phyloP scores from a whole-genome alignment of 345 rosid genomes.

The Sisymbrium irio region DNA sequence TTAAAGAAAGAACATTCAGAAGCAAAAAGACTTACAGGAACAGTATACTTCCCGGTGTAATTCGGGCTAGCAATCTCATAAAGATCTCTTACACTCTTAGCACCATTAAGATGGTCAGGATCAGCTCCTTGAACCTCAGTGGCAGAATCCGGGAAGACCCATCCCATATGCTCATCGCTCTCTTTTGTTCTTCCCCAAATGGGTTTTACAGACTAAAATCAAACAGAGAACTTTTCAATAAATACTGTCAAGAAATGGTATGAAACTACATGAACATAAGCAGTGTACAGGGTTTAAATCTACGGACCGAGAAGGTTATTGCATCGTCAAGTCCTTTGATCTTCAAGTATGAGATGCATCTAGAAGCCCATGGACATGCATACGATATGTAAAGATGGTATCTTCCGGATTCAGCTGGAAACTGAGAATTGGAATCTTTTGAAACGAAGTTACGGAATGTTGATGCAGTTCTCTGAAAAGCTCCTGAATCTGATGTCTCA shows the following conservation, averaged over 20 bases:
- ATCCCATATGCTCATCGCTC: conserved; percentile 82
- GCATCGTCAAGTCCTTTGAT: conserved; percentile 80
- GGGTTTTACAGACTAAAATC: conserved; percentile 67
- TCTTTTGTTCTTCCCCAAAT: conserved; percentile 89
- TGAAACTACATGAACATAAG: neutral
- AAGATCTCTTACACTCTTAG: conserved; percentile 69
- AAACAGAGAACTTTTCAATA: conserved; percentile 4
- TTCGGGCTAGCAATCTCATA: conserved; percentile 79
- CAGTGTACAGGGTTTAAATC: neutral
- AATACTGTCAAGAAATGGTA: neutral
- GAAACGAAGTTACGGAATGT: conserved; percentile 74
- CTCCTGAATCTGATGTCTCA: conserved; percentile 73
- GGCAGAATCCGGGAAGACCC: conserved; percentile 67
- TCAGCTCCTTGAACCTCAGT: conserved; percentile 77
- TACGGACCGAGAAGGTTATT: conserved; percentile 73
- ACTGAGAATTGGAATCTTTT: conserved; percentile 55
- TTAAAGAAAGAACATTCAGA: neutral
- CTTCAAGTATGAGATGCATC: conserved; percentile 80
- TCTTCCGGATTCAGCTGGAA: conserved; percentile 80
- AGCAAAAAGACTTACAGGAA: conserved; percentile 61
- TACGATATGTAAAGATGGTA: conserved; percentile 91
- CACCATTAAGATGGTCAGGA: conserved; percentile 68
- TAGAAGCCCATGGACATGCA: conserved; percentile 97
- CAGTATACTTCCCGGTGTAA: conserved; percentile 76
- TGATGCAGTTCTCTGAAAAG: conserved; percentile 73